Conservation (phyloP, 169 alveolate genomes). For the Besnoitia besnoiti region DNA sequence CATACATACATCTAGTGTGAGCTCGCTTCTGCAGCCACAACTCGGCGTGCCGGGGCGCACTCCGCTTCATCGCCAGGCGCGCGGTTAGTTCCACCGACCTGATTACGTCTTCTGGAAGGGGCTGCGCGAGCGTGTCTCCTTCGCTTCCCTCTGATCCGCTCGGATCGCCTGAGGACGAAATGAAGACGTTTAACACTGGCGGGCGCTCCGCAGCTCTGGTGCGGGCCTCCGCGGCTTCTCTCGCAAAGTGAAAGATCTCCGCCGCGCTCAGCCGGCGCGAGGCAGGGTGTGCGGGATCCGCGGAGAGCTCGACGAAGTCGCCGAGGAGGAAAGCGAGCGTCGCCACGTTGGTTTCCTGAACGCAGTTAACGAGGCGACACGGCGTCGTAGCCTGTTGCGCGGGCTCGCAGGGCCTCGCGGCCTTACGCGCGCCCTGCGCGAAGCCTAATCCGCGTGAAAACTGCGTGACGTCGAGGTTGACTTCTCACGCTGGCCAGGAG, state of each 20-base stretch:
- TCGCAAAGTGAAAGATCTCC: neutral
- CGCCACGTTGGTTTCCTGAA: neutral
- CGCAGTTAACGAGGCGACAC: neutral
- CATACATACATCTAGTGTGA: no score
- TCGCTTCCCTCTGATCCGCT: neutral
- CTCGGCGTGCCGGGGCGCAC: no score
- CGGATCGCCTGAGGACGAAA: neutral
- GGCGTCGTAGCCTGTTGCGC: neutral
- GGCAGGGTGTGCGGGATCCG: neutral
- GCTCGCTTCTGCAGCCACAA: no score
- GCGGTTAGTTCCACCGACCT: neutral
- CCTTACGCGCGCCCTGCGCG: no score
- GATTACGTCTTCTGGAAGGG: neutral
- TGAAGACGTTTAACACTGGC: neutral
- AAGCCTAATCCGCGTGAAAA: no score
- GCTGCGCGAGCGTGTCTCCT: neutral
- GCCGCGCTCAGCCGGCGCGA: neutral
- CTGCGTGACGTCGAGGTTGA: neutral
- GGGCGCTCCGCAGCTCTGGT: neutral
- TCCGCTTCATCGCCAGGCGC: no score
- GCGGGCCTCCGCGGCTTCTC: slow-evolving; percentile 9
- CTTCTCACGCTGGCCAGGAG: neutral
- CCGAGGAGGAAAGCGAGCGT: slow-evolving; percentile 41
- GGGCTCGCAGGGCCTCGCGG: no score
- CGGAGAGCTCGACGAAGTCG: slow-evolving; percentile 36